Evolutionary conservation across 2,329 filamentous ascomycete species (phyloP), one percentile per base, ranked within the genome.

Genomic region (Colletotrichum incanum): DNA sequence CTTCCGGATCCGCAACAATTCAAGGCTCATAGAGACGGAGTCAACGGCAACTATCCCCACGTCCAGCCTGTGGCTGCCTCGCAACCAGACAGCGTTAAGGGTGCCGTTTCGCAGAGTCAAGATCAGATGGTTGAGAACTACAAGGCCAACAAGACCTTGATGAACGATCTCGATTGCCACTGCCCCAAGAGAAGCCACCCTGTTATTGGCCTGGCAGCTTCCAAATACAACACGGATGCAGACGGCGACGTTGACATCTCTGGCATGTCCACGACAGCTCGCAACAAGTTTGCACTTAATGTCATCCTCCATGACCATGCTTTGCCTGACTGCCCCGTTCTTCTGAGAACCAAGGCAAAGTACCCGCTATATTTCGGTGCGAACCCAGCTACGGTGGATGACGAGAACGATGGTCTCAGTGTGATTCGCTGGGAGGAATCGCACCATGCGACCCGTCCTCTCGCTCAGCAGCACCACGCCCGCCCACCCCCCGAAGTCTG

Each of bases 351-450:
- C 34, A 58, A 43, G 54, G 45, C 23, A 8, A 39, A 65, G 16
- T 60, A 59, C 41, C 70, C 70, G 3, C 31, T 72, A 7, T 50
- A 52, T 20, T 72, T 72, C 12, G 65, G 70, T 9, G 70, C 70
- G 2, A 70, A 23, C 12, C 70, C 70, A 11, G 70, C 70, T 8
- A 54, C 37, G n/a, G 31, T 54, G 11, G 7, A 43, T 11, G 45
- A 54, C 12, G 49, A 43, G 20, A 45, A 69, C 14, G 55, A 64
- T 34, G 23, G 56, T 11, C 43, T 71, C 16, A 50, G 41, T 16
- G 64, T 67, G 12, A 62, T 45, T 11, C 20, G 16, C 11, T 71
- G 45, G 20, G 11, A 43, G n/a, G 37, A 47, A 28, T n/a, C 37
- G 23, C 20, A 26, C 28, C 20, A 47, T 8, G 34, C 26, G 20